Evolutionary conservation across 1,139 yeast genomes (phyloP).

Genomic region (Pichia kudriavzevii): DNA sequence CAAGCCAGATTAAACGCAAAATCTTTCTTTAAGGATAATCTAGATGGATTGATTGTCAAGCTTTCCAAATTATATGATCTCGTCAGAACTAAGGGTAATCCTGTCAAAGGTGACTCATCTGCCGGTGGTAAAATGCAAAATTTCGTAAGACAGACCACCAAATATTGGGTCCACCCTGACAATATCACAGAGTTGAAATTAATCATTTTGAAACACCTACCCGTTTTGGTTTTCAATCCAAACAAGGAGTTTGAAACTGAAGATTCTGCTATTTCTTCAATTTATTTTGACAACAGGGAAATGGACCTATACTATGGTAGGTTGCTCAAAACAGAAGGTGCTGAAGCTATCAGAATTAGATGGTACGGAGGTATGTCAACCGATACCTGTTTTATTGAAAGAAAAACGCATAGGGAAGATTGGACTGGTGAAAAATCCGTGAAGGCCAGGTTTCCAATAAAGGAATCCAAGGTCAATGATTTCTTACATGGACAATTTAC

Average conservation of each 20-base stretch:
- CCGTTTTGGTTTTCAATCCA: slow-evolving; percentile 92
- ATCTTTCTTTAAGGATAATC: slow-evolving; percentile 92
- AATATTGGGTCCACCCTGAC: slow-evolving; percentile 99
- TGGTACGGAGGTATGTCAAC: slow-evolving; percentile 98
- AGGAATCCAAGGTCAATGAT: slow-evolving; percentile 83
- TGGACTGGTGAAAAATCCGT: slow-evolving; percentile 99
- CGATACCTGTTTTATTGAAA: slow-evolving; percentile 88
- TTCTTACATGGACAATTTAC: slow-evolving; percentile 79
- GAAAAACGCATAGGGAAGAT: slow-evolving; percentile 97
- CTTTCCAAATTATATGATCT: slow-evolving; percentile 83
- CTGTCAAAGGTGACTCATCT: slow-evolving; percentile 85
- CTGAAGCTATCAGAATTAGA: slow-evolving; percentile 94
- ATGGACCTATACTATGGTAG: slow-evolving; percentile 92
- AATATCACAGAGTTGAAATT: slow-evolving; percentile 95
- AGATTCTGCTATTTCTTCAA: slow-evolving; percentile 93
- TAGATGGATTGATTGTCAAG: slow-evolving; percentile 81
- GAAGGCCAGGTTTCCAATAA: slow-evolving; percentile 88
- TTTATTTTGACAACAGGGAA: slow-evolving; percentile 82
- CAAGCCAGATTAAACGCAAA: slow-evolving; percentile 87
- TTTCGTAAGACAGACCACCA: slow-evolving; percentile 95
- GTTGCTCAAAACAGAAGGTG: slow-evolving; percentile 94
- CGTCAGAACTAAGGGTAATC: slow-evolving; percentile 93
- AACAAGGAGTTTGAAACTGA: slow-evolving; percentile 92
- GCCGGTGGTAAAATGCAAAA: slow-evolving; percentile 98
- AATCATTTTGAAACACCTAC: slow-evolving; percentile 86